Evolutionary conservation across 352 stramenopile species (phyloP).

Genomic region (Aphanomyces cochlioides): DNA sequence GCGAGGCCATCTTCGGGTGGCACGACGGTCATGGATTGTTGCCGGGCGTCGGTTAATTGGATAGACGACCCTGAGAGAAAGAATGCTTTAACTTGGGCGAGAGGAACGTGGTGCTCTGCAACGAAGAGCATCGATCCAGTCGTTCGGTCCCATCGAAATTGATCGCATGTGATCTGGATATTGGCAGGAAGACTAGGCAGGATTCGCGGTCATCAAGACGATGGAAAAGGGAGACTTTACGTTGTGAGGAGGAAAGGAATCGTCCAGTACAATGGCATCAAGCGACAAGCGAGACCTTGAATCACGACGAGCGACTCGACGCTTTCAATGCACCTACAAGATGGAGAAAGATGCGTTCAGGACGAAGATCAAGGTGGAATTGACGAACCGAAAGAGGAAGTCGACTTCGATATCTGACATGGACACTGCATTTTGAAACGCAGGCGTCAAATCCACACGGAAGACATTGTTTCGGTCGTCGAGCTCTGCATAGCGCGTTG

Average conservation of each 20-base stretch:
- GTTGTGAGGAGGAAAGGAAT: constrained; percentile 14
- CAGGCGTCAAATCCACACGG: constrained; percentile 57
- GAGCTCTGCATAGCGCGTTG: constrained; percentile 26
- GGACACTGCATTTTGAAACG: constrained; percentile 45
- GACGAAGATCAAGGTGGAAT: constrained; percentile 40
- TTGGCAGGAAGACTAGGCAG: not conserved
- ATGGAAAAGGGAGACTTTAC: not conserved
- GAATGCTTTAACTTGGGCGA: not conserved
- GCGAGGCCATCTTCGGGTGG: not conserved
- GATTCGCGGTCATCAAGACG: constrained; percentile 6
- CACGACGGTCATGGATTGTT: not conserved
- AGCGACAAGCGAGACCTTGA: constrained; percentile 45
- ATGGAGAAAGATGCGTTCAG: not conserved
- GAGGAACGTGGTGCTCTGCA: not conserved
- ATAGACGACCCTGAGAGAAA: not conserved
- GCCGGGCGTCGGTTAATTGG: not conserved
- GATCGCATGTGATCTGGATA: not conserved
- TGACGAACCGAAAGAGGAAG: constrained; percentile 39
- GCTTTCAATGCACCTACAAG: constrained; percentile 7
- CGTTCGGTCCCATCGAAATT: not conserved
- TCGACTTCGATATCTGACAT: constrained; percentile 63
- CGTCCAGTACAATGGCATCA: constrained; percentile 20
- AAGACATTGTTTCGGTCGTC: constrained; percentile 61
- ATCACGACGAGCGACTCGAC: constrained; percentile 29
- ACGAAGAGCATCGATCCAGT: not conserved